Evolutionary conservation across 2,329 filamentous ascomycete genomes (phyloP).

Genomic region (Alternaria ventricosa): DNA sequence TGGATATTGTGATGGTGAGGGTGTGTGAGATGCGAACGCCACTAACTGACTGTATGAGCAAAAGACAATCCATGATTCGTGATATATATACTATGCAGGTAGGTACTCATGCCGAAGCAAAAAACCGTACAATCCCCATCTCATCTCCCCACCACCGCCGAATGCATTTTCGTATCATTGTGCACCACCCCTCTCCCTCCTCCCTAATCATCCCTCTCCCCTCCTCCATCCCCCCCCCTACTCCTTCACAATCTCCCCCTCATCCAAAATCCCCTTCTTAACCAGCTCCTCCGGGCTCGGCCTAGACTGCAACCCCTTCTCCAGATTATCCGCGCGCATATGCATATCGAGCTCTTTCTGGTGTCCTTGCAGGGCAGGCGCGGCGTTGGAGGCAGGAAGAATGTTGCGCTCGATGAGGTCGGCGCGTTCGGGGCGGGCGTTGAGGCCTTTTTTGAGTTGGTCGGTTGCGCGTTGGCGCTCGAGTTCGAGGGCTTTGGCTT

Average conservation of each 20-base stretch:
- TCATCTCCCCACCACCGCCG: neutral
- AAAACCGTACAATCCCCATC: neutral
- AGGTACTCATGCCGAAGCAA: neutral
- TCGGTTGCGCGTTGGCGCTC: slow-evolving; percentile 69
- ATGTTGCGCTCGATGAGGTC: slow-evolving; percentile 88
- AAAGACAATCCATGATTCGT: neutral
- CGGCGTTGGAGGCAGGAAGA: slow-evolving; percentile 77
- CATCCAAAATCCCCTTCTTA: slow-evolving; percentile 77
- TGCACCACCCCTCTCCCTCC: too few species aligned
- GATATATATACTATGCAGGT: neutral
- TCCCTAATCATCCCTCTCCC: too few species aligned
- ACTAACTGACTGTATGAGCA: neutral
- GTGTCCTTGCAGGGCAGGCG: slow-evolving; percentile 78
- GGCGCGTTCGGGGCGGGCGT: slow-evolving; percentile 70
- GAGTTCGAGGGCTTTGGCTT: slow-evolving; percentile 67
- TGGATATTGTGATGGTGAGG: neutral
- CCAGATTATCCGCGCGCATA: slow-evolving; percentile 85
- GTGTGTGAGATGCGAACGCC: neutral
- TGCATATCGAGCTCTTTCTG: slow-evolving; percentile 86
- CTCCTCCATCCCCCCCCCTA: neutral
- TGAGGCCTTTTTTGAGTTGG: slow-evolving; percentile 68
- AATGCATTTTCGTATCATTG: neutral
- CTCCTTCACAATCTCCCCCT: slow-evolving; percentile 43
- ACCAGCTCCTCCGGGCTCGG: slow-evolving; percentile 79
- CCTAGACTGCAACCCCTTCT: slow-evolving; percentile 82